Evolutionary conservation across 2,329 filamentous ascomycete genomes (phyloP), one percentile per base, ranked within the genome.

Genomic region (Claviceps sp.): DNA sequence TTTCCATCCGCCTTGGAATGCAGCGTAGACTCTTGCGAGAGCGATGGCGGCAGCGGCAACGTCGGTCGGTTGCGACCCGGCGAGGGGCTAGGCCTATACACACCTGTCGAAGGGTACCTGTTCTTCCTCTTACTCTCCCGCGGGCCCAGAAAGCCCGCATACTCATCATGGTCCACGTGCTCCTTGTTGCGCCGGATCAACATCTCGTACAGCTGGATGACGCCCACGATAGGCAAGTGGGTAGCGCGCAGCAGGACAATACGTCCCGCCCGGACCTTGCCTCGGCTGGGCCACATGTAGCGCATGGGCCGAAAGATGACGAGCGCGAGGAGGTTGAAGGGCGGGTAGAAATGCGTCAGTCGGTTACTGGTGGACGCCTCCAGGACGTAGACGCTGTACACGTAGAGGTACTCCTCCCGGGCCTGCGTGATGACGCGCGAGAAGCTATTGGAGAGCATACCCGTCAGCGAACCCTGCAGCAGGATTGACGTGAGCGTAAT

Each of bases 401-500:
- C 81, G 62, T 86, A 89, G 37, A 90, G 74, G 61, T 90, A 90
- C 65, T 91, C 86, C 61, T 89, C 86, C 53, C 74, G 74, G 41
- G 81, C 79, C 58, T 82, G 78, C 48, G 73, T 73, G 59, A 82
- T 82, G 59, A 83, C 75, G 50, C 78, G 75, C 16, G 75, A 78
- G 67, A 89, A 83, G 63, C 81, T 86, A 70, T 88, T 88, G 61
- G 82, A 86, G 53, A 90, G 73, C 70, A 89, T 82, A 73, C 83
- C 84, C 40, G 87, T 89, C 57, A 90, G 70, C 20, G 84, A 86
- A 48, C 86, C 87, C 68, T 88, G 85, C 37, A 93, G 75, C 7
- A 93, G 72, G 59, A 91, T 87, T 53, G 86, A 86, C 44, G 85
- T 88, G 61, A 91, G 72, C 24, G 78, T 85, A 56, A 91, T 78